Evolutionary conservation across 1,139 yeast species (phyloP), one percentile per base, ranked within the genome.

Genomic region (Blastobotrys elegans): DNA sequence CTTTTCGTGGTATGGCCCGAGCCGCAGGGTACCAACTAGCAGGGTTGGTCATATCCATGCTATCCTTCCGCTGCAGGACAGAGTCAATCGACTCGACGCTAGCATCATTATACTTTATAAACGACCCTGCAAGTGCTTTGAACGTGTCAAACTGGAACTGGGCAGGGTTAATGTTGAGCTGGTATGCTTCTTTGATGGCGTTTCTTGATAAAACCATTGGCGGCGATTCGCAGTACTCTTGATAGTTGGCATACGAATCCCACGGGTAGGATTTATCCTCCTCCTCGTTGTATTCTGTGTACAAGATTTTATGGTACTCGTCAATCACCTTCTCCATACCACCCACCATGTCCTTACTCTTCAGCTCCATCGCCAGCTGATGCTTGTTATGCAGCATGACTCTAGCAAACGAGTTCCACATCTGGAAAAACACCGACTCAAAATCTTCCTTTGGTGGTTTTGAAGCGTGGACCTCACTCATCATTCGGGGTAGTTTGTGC

Each of bases 21-120:
- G 98, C 95, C 43, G 75, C 79, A 0, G 98, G 96, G 59, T 75
- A 92, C 94, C 96, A 86, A 62, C 83, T 88, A 1, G 84, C 82
- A 0, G 96, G 96, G 24, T 55, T 54, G 6, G 56, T 51, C 48
- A 58, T 35, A 41, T 55, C 55, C 13, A 55, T 20, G 21, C 24
- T 17, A 18, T 35, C 17, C 18, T 35, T 3, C 16, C 16, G 24
- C 3, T 20, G 26, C 14, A 26, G 14, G 18, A 14, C 16, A 4
- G 26, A 26, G 11, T 32, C 31, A 2, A 43, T 21, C 18, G 40
- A 14, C 36, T 33, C 44, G 8, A 40, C 27, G 8, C 39, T 24
- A 11, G 43, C 31, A 10, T 39, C 43, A 1, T 27, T 21, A 21
- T 29, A 48, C 11, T 26, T 27, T 4, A 44, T 13, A 29, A 41